Conservation (phyloP, 176 grass and related monocot species). For the Zoysia pacifica region DNA sequence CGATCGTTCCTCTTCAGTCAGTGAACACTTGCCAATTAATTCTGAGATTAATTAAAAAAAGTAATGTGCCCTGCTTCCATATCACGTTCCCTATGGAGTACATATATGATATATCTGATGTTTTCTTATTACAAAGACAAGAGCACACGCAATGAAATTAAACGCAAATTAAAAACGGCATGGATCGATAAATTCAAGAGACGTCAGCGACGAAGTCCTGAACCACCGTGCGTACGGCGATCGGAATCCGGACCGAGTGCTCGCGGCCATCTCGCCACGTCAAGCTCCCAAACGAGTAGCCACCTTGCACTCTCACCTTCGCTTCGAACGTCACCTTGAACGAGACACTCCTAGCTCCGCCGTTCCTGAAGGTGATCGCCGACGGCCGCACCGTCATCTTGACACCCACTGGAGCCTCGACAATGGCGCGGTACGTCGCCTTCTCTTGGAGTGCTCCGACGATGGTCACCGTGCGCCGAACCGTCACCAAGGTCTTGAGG, state of each 20-base stretch:
- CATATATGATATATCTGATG: too few species aligned
- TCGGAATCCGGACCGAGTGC: constrained; percentile 28
- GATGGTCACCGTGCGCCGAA: constrained; percentile 15
- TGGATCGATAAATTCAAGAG: not conserved
- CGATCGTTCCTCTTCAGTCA: too few species aligned
- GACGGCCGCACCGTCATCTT: not conserved
- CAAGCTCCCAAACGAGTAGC: constrained; percentile 42
- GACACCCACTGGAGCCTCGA: constrained; percentile 10
- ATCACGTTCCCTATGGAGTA: too few species aligned
- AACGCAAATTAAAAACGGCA: too few species aligned
- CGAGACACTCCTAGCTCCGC: not conserved
- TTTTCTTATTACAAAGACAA: too few species aligned
- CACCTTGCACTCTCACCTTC: constrained; percentile 2
- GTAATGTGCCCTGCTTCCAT: too few species aligned
- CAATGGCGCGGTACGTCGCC: not conserved
- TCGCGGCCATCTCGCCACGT: constrained; percentile 13
- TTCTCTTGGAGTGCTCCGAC: not conserved
- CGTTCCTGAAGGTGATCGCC: not conserved
- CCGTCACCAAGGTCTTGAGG: not conserved
- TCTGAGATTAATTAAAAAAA: too few species aligned
- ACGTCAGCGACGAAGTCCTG: constrained; percentile 38
- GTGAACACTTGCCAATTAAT: too few species aligned
- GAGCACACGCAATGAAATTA: too few species aligned
- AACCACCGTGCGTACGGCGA: constrained; percentile 18
- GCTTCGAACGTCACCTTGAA: constrained; percentile 23